These are phyloP conservation scores for Suhomyces chickasaworum DNA, from an alignment of 1,139 yeast genomes.

Conservation along the genomic window DNA sequence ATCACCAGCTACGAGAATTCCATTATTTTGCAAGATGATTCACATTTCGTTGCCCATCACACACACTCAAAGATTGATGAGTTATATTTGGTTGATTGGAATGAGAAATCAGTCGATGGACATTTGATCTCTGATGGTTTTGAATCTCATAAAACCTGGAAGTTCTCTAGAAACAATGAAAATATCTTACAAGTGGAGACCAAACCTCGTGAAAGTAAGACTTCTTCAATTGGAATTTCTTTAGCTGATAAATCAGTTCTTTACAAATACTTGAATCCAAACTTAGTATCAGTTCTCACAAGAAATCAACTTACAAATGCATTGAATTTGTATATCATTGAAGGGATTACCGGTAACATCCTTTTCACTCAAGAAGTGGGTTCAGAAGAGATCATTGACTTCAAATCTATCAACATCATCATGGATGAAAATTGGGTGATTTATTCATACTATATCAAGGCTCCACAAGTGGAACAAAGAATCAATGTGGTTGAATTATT, in stretches of 20 bases:
- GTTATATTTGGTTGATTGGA: slow-evolving; percentile 23
- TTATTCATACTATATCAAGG: slow-evolving; percentile 59
- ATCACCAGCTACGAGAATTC: neutral
- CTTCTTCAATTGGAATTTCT: slow-evolving; percentile 71
- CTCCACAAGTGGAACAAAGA: slow-evolving; percentile 55
- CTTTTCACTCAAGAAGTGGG: slow-evolving; percentile 51
- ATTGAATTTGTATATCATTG: slow-evolving; percentile 57
- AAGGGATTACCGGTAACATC: slow-evolving; percentile 68
- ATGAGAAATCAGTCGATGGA: slow-evolving; percentile 23
- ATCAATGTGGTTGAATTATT: slow-evolving; percentile 77
- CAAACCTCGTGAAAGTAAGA: slow-evolving; percentile 42
- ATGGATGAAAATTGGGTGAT: slow-evolving; percentile 86
- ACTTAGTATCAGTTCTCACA: slow-evolving; percentile 59
- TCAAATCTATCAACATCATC: slow-evolving; percentile 48
- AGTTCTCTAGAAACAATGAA: slow-evolving; percentile 23
- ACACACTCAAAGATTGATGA: slow-evolving; percentile 6
- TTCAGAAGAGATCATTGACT: slow-evolving; percentile 41
- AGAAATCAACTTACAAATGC: slow-evolving; percentile 29
- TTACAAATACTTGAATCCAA: slow-evolving; percentile 82
- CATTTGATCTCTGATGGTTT: slow-evolving; percentile 21
- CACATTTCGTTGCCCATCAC: slow-evolving; percentile 9
- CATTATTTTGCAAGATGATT: slow-evolving; percentile 12
- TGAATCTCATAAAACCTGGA: slow-evolving; percentile 31
- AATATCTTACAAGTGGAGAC: slow-evolving; percentile 22
- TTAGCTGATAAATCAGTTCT: slow-evolving; percentile 72